phyloP scores from a whole-genome alignment of 192 early-diverging fungal species.

The Pilaira anomala region DNA sequence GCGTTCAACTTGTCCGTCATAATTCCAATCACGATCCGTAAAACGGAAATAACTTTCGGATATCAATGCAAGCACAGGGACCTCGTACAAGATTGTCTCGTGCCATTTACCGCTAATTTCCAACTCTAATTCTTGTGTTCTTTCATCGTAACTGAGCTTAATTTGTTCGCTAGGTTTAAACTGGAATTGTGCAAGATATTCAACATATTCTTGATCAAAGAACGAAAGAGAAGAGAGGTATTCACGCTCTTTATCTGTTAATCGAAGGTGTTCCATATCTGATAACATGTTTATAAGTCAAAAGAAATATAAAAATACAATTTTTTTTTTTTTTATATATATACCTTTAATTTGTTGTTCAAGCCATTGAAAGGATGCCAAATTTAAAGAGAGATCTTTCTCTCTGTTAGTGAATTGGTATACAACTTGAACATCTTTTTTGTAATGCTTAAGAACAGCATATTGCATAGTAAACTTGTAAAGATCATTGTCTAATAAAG shows the following conservation, averaged over 20 bases:
- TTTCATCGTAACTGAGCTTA: constrained; percentile 23
- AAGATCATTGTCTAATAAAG: constrained; percentile 79
- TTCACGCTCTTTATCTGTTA: constrained; percentile 39
- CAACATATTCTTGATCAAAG: constrained; percentile 53
- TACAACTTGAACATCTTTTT: constrained; percentile 47
- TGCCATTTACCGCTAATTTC: constrained; percentile 60
- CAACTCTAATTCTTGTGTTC: constrained; percentile 38
- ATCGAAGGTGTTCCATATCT: constrained; percentile 44
- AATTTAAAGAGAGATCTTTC: constrained; percentile 39
- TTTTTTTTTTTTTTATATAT: neutral
- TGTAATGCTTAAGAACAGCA: constrained; percentile 66
- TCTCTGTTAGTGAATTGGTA: constrained; percentile 71
- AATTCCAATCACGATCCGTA: constrained; percentile 68
- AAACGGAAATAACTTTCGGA: constrained; percentile 67
- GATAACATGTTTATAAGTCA: neutral
- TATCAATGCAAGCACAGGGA: constrained; percentile 64
- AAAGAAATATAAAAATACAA: neutral
- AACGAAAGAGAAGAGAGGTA: constrained; percentile 51
- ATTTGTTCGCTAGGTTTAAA: constrained; percentile 55
- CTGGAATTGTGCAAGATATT: constrained; percentile 56
- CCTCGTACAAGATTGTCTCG: constrained; percentile 75
- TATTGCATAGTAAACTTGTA: constrained; percentile 88
- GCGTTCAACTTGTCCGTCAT: constrained; percentile 55
- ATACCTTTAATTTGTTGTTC: constrained; percentile 37
- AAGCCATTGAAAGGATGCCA: constrained; percentile 43